Conservation (phyloP, 208 protist species). For the Trypanosoma caninum region DNA sequence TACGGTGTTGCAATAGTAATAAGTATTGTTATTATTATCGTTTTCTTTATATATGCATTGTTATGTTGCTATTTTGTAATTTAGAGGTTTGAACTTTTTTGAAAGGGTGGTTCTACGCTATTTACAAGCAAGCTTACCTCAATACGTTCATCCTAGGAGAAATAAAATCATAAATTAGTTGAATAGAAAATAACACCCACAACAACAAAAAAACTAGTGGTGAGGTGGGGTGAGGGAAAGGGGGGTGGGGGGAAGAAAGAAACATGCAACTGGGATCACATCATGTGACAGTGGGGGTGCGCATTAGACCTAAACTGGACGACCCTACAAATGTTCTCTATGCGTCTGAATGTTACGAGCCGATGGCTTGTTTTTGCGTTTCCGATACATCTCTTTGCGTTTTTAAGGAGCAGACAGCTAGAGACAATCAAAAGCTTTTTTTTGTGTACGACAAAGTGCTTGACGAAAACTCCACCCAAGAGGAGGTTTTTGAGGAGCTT, state of each 20-base stretch:
- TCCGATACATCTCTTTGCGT: constrained; percentile 67
- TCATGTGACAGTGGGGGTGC: constrained; percentile 81
- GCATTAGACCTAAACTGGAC: constrained; percentile 73
- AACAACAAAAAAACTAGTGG: too few relatives aligned
- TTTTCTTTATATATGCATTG: too few relatives aligned
- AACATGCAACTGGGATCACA: constrained; percentile 22
- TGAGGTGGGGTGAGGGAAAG: too few relatives aligned
- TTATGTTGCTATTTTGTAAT: too few relatives aligned
- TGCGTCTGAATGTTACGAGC: constrained; percentile 66
- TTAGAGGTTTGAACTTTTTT: too few relatives aligned
- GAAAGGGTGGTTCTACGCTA: too few relatives aligned
- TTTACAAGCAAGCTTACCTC: too few relatives aligned
- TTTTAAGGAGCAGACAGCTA: constrained; percentile 41
- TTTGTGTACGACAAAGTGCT: constrained; percentile 90
- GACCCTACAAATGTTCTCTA: constrained; percentile 52
- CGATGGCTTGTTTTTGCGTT: constrained; percentile 38
- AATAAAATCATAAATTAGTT: too few relatives aligned
- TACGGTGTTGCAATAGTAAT: too few relatives aligned
- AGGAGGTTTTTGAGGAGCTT: constrained; percentile 89
- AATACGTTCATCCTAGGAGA: too few relatives aligned
- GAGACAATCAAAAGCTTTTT: constrained; percentile 44
- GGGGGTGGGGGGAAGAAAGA: background rate
- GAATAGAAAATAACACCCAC: too few relatives aligned
- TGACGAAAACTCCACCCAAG: constrained; percentile 80
- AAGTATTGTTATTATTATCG: too few relatives aligned